A percentile compares a stretch with the other conserved stretches of the same genome.
Evolutionary conservation across 495 filamentous ascomycete genomes (phyloP).

Genomic region (Bacidia gigantensis): DNA sequence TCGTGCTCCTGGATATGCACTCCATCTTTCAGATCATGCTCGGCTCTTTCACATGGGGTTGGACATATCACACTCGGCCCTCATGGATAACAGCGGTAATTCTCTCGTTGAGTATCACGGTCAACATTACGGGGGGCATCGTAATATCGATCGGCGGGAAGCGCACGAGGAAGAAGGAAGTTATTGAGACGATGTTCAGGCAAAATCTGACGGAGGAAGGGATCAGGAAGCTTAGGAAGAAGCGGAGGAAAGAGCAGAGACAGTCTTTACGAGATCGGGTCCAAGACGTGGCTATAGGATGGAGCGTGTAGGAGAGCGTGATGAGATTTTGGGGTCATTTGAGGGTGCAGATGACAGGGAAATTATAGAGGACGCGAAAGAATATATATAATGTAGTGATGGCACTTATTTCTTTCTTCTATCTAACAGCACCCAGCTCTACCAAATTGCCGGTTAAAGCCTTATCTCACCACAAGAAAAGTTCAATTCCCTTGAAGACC

Average conservation of each 20-base stretch:
- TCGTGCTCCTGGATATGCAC: neutral
- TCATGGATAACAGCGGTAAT: neutral
- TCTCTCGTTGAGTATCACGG: neutral
- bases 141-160: neutral
- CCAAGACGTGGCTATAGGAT: neutral
- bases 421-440: too few relatives aligned
- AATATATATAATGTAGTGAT: neutral
- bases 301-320: neutral
- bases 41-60: neutral
- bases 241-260: neutral
- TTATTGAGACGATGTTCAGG: neutral
- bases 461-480: too few relatives aligned
- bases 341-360: neutral
- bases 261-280: neutral
- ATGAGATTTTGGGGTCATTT: neutral
- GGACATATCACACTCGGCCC: neutral
- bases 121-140: neutral
- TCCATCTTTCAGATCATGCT: neutral
- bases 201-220: neutral
- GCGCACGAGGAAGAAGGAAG: neutral
- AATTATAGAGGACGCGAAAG: neutral
- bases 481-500: too few relatives aligned
- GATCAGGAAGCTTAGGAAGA: neutral
- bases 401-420: too few relatives aligned
- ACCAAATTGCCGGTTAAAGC: too few relatives aligned